Conservation (phyloP, 208 protist genomes). For the Trypanosomatidae sp. region DNA sequence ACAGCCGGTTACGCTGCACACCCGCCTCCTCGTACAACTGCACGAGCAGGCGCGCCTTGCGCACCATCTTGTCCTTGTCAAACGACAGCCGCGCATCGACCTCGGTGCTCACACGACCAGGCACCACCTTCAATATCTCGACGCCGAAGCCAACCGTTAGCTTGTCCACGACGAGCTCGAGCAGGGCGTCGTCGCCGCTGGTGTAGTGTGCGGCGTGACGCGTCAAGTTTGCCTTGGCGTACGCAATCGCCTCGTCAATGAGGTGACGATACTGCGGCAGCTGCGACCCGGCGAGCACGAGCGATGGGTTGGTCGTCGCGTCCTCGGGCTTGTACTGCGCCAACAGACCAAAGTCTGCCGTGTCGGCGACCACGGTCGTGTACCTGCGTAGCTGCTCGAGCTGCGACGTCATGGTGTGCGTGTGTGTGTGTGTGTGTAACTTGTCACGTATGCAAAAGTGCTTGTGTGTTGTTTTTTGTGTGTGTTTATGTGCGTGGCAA, state of each 20-base stretch:
- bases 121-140: conserved; percentile 96
- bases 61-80: conserved; percentile 86
- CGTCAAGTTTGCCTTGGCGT: conserved; percentile 69
- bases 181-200: conserved; percentile 12
- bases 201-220: conserved; percentile 25
- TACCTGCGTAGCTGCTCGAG: conserved; percentile 56
- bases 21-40: conserved; percentile 91
- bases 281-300: conserved; percentile 87
- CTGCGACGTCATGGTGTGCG: conserved; percentile 30
- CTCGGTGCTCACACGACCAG: conserved; percentile 95
- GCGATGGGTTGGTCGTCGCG: conserved; percentile 97
- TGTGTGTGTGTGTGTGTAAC: background rate
- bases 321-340: conserved; percentile 90
- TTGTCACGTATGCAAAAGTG: conserved; percentile 1
- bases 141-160: conserved; percentile 93
- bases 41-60: conserved; percentile 90
- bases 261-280: conserved; percentile 82
- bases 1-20: conserved; percentile 83
- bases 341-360: conserved; percentile 93
- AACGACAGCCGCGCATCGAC: conserved; percentile 96
- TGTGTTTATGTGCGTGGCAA: no score
- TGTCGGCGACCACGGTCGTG: conserved; percentile 92
- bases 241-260: conserved; percentile 81
- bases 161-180: conserved; percentile 78
- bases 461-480: no score